Evolutionary conservation across 371 early-diverging fungal species (phyloP), one percentile per base, ranked within the genome.

Genomic region (Saksenaea oblongispora): DNA sequence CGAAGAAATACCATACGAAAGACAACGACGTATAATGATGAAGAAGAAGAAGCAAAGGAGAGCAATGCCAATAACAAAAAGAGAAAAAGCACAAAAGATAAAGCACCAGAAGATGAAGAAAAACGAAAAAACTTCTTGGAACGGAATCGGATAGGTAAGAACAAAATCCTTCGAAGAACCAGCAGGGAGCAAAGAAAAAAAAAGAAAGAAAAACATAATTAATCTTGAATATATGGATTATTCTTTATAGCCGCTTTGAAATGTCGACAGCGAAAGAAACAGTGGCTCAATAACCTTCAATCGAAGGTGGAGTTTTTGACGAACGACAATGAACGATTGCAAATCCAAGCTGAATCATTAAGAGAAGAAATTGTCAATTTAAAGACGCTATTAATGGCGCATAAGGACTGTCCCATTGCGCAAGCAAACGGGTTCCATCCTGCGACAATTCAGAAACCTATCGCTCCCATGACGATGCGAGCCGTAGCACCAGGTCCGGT

Each of bases 231-330:
- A 7, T 44, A 36, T 28, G 22, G 4, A 47, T 22, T 47, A 22
- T 10, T 44, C 34, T 39, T 34, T 34, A 28, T 76, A 74, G 95
- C 95, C n/a, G 95, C 95, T 1, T 83, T 92, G 5, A 93, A 93
- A 65, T 95, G 95, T 70, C 88, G 95, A 34, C 93, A 92, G 73
- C 91, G 93, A 71, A 95, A 95, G 77, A 93, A 93, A 72, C 89
- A 91, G 67, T 92, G 91, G 89, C 76, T 93, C 28, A 83, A 84
- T 53, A 86, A 89, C 28, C 81, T 95, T 54, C 93, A 95, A 64
- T 79, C 78, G 26, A 90, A 89, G 59, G 91, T 93, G n/a, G 93
- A 92, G 55, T 83, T 74, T 51, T 70, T 92, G 62, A 75, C 88
- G 0, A 70, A 61, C 14, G 92, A 93, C 58, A 93, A 93, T 65